Evolutionary conservation across 768 basidiomycete genomes (phyloP), one percentile per base, ranked within the genome.

Genomic region (Amanita exitialis): DNA sequence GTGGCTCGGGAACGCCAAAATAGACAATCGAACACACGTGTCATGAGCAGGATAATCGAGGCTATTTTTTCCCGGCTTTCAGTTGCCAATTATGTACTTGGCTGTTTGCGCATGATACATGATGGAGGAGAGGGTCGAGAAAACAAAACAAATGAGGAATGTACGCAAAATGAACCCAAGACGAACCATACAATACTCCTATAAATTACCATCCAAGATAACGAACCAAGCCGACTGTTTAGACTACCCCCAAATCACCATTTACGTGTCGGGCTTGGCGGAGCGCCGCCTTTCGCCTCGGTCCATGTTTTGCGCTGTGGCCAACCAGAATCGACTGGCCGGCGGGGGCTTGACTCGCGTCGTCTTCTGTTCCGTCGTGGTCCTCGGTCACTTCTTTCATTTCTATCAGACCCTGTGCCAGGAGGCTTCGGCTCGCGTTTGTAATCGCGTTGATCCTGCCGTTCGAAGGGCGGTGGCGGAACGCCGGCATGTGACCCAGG

Each of bases 291-390:
- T 37, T 46, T 47, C 44, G 61, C 61, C 23, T 66, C 63, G 49
- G 62, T 64, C 54, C 66, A 66, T n/a, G 67, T 64, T 51, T 66
- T 65, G 39, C 78, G 71, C 25, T 48, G 47, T 41, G 76, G 75
- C 81, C 81, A 83, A 1, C 79, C 79, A 28, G 77, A 71, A 57
- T 85, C 83, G 15, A 75, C 65, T 32, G 77, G 65, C 37, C 70
- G 59, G 37, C 67, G 57, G 34, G 67, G 54, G 44, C 55, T 57
- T 28, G 61, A 59, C 32, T 59, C 62, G 44, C 65, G 57, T 27
- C 67, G 58, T 18, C 70, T 63, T 16, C 68, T 64, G 44, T 69
- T 53, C 3, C 66, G 63, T 30, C 66, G 55, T 36, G 21, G 56
- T 6, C 69, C 71, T 43, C 72, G 66, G 51, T 66, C 60, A 28